Base-by-base conservation (phyloP, 805 yeast genomes). In the Ogataea angusta region DNA sequence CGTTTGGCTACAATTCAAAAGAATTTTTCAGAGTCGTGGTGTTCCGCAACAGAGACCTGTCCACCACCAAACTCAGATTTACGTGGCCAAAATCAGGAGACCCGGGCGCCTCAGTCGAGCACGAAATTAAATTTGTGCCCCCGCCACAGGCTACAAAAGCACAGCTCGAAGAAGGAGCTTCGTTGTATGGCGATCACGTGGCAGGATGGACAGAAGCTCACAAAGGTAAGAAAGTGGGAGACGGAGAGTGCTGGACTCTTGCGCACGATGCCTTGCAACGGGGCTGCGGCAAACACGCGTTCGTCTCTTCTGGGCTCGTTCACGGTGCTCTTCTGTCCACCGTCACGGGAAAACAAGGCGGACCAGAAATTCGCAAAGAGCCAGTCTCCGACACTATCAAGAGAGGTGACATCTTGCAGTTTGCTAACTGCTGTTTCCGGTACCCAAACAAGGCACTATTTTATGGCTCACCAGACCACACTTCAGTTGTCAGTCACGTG, bases 161-260 rank as follows among this genome's bases (percentile, higher is more conserved):
- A 16, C 54, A 49, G 19, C 54, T 77, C 8, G 36, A 62, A 1
- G 54, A 49, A 4, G 68, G 67, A 28, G 60, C 66, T 33, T 43
- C 59, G 16, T 59, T 57, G 35, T 76, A 61, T 51, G 79, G 80
- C n/a, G 74, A 70, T 14, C 69, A 75, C 48, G 66, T 77, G 9
- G 80, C 78, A 3, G 60, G 68, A 21, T 77, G 82, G 83, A 65
- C 72, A 54, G 77, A 74, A 46, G 70, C 66, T 17, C 66, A 67
- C 15, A 48, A 60, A 23, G 80, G 80, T 6, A 62, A 66, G 34
- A 56, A 59, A 36, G 79, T 77, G 9, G 80, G 79, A 2, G 56
- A 68, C 28, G 83, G 83, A 6, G 82, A 77, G 49, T 76, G 83
- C 48, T 77, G 82, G 82, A 78, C 78, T 24, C 65, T 77, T 42